Percentiles rank a stretch among this genome's conserved stretches.
Evolutionary conservation across 139 green algal genomes (phyloP).

Genomic region (Micractinium sp.): DNA sequence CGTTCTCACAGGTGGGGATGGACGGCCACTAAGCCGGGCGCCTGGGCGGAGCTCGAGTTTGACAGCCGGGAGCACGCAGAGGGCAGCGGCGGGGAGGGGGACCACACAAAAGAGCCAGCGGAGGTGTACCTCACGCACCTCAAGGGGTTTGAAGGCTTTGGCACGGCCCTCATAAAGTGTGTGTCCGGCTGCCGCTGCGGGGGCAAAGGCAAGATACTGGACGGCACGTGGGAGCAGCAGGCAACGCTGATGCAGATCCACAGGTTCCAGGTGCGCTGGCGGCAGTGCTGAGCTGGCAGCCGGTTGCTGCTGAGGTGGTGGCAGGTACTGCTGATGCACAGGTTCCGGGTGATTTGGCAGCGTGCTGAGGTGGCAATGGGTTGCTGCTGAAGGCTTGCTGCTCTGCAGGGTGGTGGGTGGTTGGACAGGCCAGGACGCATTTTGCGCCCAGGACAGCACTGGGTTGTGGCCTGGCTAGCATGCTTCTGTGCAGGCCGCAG

Average conservation of each 20-base stretch:
- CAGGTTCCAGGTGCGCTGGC: constrained; percentile 5
- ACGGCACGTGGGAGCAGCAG: constrained; percentile 13
- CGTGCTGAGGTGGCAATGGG: no score
- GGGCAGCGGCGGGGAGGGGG: background rate
- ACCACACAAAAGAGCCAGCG: background rate
- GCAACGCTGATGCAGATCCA: constrained; percentile 10
- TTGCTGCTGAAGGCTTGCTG: no score
- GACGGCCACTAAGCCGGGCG: background rate
- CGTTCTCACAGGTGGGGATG: background rate
- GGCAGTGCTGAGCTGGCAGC: background rate
- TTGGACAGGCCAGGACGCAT: no score
- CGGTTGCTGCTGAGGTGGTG: no score
- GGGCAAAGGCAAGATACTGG: background rate
- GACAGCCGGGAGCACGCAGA: background rate
- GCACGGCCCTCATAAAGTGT: background rate
- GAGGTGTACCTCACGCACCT: constrained; percentile 1
- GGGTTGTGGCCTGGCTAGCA: background rate
- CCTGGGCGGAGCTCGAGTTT: constrained; percentile 21
- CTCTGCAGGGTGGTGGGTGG: no score
- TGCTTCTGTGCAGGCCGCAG: background rate
- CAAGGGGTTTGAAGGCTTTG: background rate
- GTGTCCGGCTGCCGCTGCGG: background rate
- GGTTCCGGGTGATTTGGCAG: no score
- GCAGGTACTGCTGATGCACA: no score
- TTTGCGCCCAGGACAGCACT: no score